These are phyloP conservation scores for Ulota crispa DNA, from an alignment of 225 moss, liverwort and hornwort genomes.

Conservation along the genomic window DNA sequence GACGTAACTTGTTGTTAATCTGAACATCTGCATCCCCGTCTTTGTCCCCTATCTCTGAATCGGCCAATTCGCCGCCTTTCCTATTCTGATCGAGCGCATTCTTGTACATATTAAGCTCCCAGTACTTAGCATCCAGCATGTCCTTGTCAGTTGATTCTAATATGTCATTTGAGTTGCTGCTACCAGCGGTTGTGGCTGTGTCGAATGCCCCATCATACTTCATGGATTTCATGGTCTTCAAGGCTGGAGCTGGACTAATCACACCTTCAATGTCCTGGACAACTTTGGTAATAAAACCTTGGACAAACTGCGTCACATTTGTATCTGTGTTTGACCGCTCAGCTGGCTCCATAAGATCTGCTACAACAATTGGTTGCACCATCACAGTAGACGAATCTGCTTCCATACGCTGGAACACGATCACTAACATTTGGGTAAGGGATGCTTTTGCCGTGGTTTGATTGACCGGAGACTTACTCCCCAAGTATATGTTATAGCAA, in stretches of 20 bases:
- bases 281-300: conserved; percentile 98
- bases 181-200: conserved; percentile 60
- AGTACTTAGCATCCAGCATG: conserved; percentile 98
- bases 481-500: conserved; percentile 93
- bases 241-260: conserved; percentile 77
- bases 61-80: conserved; percentile 72
- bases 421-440: conserved; percentile 98
- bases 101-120: conserved; percentile 99
- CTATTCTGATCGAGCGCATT: conserved; percentile 81
- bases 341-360: conserved; percentile 99
- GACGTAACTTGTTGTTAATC: conserved; percentile 93
- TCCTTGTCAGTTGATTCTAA: conserved; percentile 94
- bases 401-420: conserved; percentile 99
- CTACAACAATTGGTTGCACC: conserved; percentile 95
- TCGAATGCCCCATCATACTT: conserved; percentile 98
- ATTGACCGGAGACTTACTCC: conserved; percentile 95
- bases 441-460: conserved; percentile 99
- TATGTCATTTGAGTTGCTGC: conserved; percentile 85
- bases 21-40: conserved; percentile 96
- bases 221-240: conserved; percentile 82
- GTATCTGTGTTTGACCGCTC: conserved; percentile 86
- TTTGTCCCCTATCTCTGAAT: conserved; percentile 75
- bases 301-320: conserved; percentile 94
- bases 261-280: conserved; percentile 99
- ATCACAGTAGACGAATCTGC: conserved; percentile 95